Conservation (phyloP, 345 rosid genomes). For the Abelmoschus esculentus region DNA sequence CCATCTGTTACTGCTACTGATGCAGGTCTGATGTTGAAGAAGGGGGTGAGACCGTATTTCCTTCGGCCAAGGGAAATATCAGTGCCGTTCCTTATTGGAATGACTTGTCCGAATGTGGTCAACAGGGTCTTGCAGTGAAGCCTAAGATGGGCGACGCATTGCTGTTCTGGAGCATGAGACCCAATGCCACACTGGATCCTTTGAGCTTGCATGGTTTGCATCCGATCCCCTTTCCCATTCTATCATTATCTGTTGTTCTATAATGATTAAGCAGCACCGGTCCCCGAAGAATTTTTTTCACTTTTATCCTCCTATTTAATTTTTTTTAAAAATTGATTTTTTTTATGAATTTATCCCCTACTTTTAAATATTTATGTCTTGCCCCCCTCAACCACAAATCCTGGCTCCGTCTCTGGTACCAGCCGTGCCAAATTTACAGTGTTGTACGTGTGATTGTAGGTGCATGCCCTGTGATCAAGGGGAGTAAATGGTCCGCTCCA, state of each 20-base stretch:
- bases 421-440: background rate
- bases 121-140: conserved; percentile 63
- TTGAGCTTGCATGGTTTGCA: conserved; percentile 66
- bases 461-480: conserved; percentile 84
- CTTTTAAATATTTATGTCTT: too few relatives aligned
- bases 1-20: background rate
- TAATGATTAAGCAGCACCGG: conserved; percentile 2
- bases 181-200: conserved; percentile 80
- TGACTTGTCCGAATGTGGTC: conserved; percentile 81
- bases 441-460: conserved; percentile 29
- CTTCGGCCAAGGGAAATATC: conserved; percentile 52
- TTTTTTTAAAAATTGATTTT: too few relatives aligned
- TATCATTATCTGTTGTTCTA: conserved; percentile 1
- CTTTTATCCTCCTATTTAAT: too few relatives aligned
- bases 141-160: conserved; percentile 86
- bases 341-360: too few relatives aligned
- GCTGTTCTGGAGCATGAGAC: conserved; percentile 89
- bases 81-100: conserved; percentile 70
- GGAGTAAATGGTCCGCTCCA: conserved; percentile 91
- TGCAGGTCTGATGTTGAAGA: conserved; percentile 93
- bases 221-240: background rate
- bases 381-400: too few relatives aligned
- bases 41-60: conserved; percentile 95
- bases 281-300: too few relatives aligned
- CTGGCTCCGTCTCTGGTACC: too few relatives aligned